Conservation (phyloP, 805 yeast genomes). For the Wickerhamomyces xylosicus region DNA sequence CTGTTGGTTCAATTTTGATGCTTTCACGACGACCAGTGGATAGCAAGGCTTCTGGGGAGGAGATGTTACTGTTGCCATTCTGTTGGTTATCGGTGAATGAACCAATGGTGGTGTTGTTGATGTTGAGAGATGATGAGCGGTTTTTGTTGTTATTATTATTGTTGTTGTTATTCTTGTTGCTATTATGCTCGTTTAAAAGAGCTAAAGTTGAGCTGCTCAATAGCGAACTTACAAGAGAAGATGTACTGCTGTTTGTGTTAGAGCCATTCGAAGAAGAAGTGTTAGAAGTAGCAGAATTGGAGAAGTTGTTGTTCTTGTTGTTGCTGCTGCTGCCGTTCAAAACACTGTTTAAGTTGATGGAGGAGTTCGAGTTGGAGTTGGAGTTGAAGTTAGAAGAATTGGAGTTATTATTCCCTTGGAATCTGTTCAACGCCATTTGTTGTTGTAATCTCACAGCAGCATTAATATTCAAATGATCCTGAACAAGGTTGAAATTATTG, state of each 20-base stretch:
- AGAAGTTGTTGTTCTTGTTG: too few relatives aligned
- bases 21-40: not conserved
- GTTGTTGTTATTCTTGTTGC: too few relatives aligned
- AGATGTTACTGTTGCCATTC: not conserved
- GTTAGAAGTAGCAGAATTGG: not conserved
- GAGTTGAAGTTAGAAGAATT: not conserved
- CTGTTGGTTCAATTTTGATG: conserved; percentile 12
- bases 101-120: not conserved
- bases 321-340: too few relatives aligned
- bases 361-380: not conserved
- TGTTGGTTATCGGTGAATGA: not conserved
- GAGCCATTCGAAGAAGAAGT: too few relatives aligned
- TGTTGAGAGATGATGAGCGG: conserved; percentile 1
- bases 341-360: too few relatives aligned
- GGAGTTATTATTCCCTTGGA: not conserved
- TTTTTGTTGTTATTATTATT: too few relatives aligned
- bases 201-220: not conserved
- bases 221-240: not conserved
- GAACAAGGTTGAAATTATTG: too few relatives aligned
- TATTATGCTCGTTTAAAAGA: too few relatives aligned
- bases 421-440: not conserved
- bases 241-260: too few relatives aligned
- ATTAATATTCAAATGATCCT: not conserved
- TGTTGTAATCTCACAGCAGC: not conserved
- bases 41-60: not conserved